Evolutionary conservation across 306 rosid species (phyloP).

Genomic region (Medicago lupulina): DNA sequence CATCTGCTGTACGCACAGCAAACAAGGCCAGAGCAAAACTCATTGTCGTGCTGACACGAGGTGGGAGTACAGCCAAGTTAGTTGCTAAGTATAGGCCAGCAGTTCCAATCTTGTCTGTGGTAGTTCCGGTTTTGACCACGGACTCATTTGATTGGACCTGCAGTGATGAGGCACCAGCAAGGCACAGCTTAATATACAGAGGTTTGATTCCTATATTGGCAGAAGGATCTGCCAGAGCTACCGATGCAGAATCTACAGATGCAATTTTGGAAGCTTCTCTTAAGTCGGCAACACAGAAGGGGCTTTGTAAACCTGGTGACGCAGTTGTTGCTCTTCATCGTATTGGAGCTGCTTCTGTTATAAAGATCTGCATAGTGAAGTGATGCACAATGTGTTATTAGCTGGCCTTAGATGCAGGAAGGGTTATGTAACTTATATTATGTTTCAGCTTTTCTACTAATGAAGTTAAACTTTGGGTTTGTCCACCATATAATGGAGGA

Average conservation of each 20-base stretch:
- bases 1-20: slow-evolving; percentile 92
- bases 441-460: slow-evolving; percentile 31
- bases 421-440: slow-evolving; percentile 32
- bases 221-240: slow-evolving; percentile 95
- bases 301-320: slow-evolving; percentile 80
- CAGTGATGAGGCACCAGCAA: slow-evolving; percentile 91
- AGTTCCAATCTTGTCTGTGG: slow-evolving; percentile 90
- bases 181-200: slow-evolving; percentile 92
- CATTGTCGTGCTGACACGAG: slow-evolving; percentile 89
- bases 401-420: slow-evolving; percentile 14
- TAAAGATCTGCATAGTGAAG: slow-evolving; percentile 89
- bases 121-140: slow-evolving; percentile 89
- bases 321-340: slow-evolving; percentile 95
- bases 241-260: slow-evolving; percentile 98
- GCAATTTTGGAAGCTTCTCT: slow-evolving; percentile 90
- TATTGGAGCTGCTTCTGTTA: slow-evolving; percentile 83
- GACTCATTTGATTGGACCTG: slow-evolving; percentile 93
- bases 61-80: slow-evolving; percentile 87
- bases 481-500: slow-evolving; percentile 39
- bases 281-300: slow-evolving; percentile 74
- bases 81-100: slow-evolving; percentile 97
- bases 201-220: slow-evolving; percentile 91
- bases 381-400: slow-evolving; percentile 41
- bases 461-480: slow-evolving; percentile 37
- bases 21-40: slow-evolving; percentile 91